A percentile compares a stretch with the other conserved stretches of the same genome.
Conservation (phyloP, 116 monocot genomes). For the Trichopus zeylanicus region DNA sequence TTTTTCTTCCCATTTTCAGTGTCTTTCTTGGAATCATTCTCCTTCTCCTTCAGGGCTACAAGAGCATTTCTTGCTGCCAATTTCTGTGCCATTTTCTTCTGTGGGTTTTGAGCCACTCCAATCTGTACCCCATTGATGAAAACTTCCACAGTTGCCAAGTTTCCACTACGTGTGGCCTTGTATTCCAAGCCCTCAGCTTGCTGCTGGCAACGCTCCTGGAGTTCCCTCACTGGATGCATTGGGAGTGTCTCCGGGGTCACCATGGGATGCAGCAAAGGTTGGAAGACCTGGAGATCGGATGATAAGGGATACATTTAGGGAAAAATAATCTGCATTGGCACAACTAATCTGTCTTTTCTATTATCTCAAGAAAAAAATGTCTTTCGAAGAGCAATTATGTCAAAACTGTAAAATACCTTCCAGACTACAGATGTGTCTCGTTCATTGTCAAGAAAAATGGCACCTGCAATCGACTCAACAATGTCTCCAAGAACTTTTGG, state of each 20-base stretch:
- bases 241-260: slow-evolving; percentile 94
- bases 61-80: slow-evolving; percentile 90
- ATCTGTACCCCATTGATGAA: slow-evolving; percentile 84
- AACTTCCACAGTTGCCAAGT: slow-evolving; percentile 82
- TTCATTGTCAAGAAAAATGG: slow-evolving; percentile 73
- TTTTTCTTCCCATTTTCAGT: slow-evolving; percentile 40
- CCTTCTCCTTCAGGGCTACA: slow-evolving; percentile 67
- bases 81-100: slow-evolving; percentile 99
- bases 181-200: slow-evolving; percentile 88
- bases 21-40: slow-evolving; percentile 28
- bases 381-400: too few relatives aligned
- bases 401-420: slow-evolving; percentile 32
- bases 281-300: slow-evolving; percentile 53
- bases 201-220: slow-evolving; percentile 94
- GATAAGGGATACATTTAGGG: background rate
- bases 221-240: slow-evolving; percentile 96
- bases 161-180: slow-evolving; percentile 65
- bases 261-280: slow-evolving; percentile 87
- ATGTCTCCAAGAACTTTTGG: slow-evolving; percentile 98
- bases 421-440: slow-evolving; percentile 69
- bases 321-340: background rate
- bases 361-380: too few relatives aligned
- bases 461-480: slow-evolving; percentile 92
- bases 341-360: too few relatives aligned
- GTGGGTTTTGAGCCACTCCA: slow-evolving; percentile 80